phyloP scores from a whole-genome alignment of 768 basidiomycete species.

The Strobilomyces dryophilus region DNA sequence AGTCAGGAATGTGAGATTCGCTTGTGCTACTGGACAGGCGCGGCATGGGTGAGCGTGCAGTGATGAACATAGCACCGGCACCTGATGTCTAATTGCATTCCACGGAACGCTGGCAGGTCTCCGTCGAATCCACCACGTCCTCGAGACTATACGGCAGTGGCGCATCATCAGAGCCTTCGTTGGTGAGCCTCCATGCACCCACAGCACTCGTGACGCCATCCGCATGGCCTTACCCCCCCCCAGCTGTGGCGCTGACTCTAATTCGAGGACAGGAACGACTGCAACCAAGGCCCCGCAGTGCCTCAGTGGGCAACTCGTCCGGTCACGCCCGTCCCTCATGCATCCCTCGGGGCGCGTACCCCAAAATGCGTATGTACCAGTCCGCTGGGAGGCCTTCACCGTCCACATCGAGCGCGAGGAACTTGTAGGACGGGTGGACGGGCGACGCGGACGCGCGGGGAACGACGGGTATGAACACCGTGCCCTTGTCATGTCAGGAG shows the following conservation, averaged over 20 bases:
- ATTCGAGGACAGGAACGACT: too few species aligned
- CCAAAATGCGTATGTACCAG: slow-evolving; percentile 83
- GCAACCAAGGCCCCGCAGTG: slow-evolving; percentile 78
- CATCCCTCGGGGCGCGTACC: slow-evolving; percentile 65
- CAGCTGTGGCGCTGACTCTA: too few species aligned
- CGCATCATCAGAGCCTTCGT: too few species aligned
- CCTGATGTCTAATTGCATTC: too few species aligned
- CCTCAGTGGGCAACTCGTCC: slow-evolving; percentile 65
- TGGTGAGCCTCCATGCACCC: slow-evolving; percentile 39
- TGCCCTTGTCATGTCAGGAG: slow-evolving; percentile 88
- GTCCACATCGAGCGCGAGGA: slow-evolving; percentile 74
- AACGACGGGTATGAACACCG: slow-evolving; percentile 74
- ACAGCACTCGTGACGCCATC: slow-evolving; percentile 29
- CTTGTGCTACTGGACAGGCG: too few species aligned
- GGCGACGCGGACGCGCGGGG: slow-evolving; percentile 57
- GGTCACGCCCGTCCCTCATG: slow-evolving; percentile 59
- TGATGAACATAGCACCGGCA: too few species aligned
- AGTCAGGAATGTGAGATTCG: too few species aligned
- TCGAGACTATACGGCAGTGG: slow-evolving; percentile 64
- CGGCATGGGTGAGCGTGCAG: too few species aligned
- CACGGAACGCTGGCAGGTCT: too few species aligned
- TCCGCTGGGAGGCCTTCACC: slow-evolving; percentile 77
- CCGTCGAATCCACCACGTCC: too few species aligned
- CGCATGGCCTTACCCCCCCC: slow-evolving; percentile 20
- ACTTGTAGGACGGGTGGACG: slow-evolving; percentile 50